Conservation (phyloP, 2,329 filamentous ascomycete species). For the Catunica adiposa region DNA sequence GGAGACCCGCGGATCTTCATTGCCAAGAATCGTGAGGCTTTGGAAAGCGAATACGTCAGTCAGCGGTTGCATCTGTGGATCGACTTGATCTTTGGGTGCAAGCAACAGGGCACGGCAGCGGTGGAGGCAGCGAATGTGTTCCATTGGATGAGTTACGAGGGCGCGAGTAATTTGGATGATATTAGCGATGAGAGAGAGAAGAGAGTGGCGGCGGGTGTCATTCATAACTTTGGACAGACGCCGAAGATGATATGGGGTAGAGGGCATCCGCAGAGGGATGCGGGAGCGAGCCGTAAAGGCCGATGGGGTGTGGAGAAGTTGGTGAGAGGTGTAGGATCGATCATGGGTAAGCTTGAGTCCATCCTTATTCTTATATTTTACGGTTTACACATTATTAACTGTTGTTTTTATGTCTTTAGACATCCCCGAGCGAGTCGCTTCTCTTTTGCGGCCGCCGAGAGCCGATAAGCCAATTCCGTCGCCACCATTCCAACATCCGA, state of each 20-base stretch:
- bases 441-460: slow-evolving; percentile 61
- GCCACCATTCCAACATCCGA: slow-evolving; percentile 69
- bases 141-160: slow-evolving; percentile 87
- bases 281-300: neutral
- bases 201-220: slow-evolving; percentile 80
- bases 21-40: slow-evolving; percentile 81
- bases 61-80: slow-evolving; percentile 88
- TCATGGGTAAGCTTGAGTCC: slow-evolving; percentile 22
- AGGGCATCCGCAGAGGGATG: slow-evolving; percentile 59
- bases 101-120: slow-evolving; percentile 84
- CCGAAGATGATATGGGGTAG: slow-evolving; percentile 85
- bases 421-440: slow-evolving; percentile 63
- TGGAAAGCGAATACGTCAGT: slow-evolving; percentile 87
- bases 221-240: slow-evolving; percentile 97
- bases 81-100: slow-evolving; percentile 83
- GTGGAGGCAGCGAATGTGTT: slow-evolving; percentile 89
- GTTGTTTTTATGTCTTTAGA: slow-evolving; percentile 28
- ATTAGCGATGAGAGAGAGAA: slow-evolving; percentile 81
- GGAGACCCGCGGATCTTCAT: slow-evolving; percentile 93
- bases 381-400: neutral
- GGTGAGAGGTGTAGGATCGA: slow-evolving; percentile 59
- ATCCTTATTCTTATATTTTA: neutral
- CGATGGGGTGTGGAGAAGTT: slow-evolving; percentile 27
- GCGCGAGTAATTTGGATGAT: slow-evolving; percentile 78
- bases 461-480: slow-evolving; percentile 71